Evolutionary conservation across 352 stramenopile species (phyloP).

Genomic region (Phytophthora brassicae): DNA sequence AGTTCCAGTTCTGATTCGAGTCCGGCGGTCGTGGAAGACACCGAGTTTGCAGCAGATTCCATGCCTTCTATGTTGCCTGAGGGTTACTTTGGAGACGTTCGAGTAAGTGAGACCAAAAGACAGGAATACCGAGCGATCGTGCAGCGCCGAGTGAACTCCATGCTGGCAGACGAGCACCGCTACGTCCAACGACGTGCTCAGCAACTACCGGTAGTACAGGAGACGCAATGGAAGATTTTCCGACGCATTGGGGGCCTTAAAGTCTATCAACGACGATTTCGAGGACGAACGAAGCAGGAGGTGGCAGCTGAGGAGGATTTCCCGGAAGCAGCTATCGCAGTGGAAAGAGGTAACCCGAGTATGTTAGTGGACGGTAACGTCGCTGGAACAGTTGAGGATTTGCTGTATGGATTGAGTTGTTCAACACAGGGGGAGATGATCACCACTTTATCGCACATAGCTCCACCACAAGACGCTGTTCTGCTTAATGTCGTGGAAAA

Average conservation of each 20-base stretch:
- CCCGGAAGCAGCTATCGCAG: constrained; percentile 15
- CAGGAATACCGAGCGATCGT: constrained; percentile 34
- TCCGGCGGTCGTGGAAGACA: constrained; percentile 1
- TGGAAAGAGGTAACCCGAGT: constrained; percentile 31
- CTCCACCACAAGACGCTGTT: constrained; percentile 25
- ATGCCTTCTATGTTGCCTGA: constrained; percentile 19
- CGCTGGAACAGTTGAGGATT: constrained; percentile 37
- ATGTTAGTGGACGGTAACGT: constrained; percentile 42
- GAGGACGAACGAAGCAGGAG: constrained; percentile 21
- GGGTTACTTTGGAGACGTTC: constrained; percentile 32
- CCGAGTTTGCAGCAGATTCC: constrained; percentile 9
- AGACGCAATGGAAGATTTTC: constrained; percentile 48
- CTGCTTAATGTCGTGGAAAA: constrained; percentile 38
- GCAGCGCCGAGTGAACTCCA: constrained; percentile 22
- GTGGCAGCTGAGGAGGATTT: constrained; percentile 29
- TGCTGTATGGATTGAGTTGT: constrained; percentile 44
- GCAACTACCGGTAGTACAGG: constrained; percentile 34
- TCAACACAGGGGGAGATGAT: constrained; percentile 36
- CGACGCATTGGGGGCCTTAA: constrained; percentile 37
- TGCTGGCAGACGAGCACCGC: constrained; percentile 39
- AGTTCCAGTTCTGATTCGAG: constrained; percentile 12
- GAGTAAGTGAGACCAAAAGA: constrained; percentile 31
- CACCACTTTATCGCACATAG: constrained; percentile 33
- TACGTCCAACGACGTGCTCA: constrained; percentile 21
- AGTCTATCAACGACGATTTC: constrained; percentile 37